Evolutionary conservation across 2,329 filamentous ascomycete species (phyloP).

Genomic region (Aspergillus cejpii): DNA sequence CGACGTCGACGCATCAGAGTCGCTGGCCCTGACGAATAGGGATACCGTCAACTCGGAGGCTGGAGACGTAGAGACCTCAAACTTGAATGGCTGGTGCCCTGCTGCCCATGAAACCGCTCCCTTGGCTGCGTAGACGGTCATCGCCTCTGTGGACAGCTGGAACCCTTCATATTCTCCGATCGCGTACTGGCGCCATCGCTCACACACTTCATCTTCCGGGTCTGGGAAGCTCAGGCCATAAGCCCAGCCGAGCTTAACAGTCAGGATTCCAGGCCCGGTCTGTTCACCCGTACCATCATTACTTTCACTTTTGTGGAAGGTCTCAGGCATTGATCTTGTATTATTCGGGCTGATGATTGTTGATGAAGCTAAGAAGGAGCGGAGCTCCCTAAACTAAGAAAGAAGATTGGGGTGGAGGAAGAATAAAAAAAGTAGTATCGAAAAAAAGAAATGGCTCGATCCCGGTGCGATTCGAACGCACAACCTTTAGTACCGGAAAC

Average conservation of each 20-base stretch:
- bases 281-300: neutral
- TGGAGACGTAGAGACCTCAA: constrained; percentile 2
- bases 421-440: constrained; percentile 6
- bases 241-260: neutral
- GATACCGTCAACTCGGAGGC: neutral
- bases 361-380: too few species aligned
- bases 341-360: too few species aligned
- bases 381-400: too few species aligned
- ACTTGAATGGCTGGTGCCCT: constrained; percentile 1
- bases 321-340: neutral
- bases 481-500: constrained; percentile 36
- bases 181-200: constrained; percentile 4
- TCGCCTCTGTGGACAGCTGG: constrained; percentile 3
- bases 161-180: constrained; percentile 5
- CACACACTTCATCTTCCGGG: neutral
- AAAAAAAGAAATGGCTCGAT: constrained; percentile 16
- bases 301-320: neutral
- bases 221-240: neutral
- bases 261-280: neutral
- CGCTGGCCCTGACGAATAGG: neutral
- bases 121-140: neutral
- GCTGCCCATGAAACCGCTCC: constrained; percentile 1
- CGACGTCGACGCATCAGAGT: neutral
- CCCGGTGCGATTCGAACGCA: constrained; percentile 33
- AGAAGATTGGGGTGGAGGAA: neutral